These are phyloP conservation scores for Candida boidinii DNA, from an alignment of 805 yeast genomes.

Conservation along the genomic window DNA sequence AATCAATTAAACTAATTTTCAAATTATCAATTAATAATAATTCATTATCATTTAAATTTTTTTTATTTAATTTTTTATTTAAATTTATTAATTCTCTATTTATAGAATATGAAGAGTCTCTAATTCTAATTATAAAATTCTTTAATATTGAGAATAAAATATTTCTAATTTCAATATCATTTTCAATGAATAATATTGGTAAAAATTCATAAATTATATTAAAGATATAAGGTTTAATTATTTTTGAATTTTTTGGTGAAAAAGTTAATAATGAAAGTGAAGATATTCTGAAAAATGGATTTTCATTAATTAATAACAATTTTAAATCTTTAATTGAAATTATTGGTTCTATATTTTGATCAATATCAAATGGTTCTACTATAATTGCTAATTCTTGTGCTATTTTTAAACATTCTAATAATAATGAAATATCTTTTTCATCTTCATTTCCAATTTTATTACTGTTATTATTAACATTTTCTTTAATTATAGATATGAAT, in stretches of 20 bases:
- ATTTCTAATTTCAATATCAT: slow-evolving; percentile 60
- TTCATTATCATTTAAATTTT: slow-evolving; percentile 28
- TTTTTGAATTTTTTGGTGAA: slow-evolving; percentile 53
- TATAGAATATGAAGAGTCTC: slow-evolving; percentile 59
- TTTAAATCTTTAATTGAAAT: slow-evolving; percentile 24
- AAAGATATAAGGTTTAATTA: slow-evolving; percentile 38
- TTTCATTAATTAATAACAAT: slow-evolving; percentile 22
- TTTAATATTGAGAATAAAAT: slow-evolving; percentile 54
- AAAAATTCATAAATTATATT: slow-evolving; percentile 34
- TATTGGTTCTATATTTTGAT: slow-evolving; percentile 21
- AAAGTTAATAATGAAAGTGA: slow-evolving; percentile 54
- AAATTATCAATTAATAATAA: too few species aligned
- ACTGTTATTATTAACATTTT: slow-evolving; percentile 23
- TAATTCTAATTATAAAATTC: slow-evolving; percentile 52
- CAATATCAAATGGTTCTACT: slow-evolving; percentile 38
- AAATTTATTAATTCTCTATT: slow-evolving; percentile 42
- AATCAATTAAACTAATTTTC: slow-evolving; percentile 19
- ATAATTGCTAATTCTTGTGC: slow-evolving; percentile 53
- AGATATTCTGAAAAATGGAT: slow-evolving; percentile 42
- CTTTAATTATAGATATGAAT: too few species aligned
- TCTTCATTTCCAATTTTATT: slow-evolving; percentile 12
- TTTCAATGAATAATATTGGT: slow-evolving; percentile 50
- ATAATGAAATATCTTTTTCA: slow-evolving; percentile 26
- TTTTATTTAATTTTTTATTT: slow-evolving; percentile 20
- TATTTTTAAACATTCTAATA: slow-evolving; percentile 49